phyloP scores from a whole-genome alignment of 257 asterid species.

The Linaria vulgaris region DNA sequence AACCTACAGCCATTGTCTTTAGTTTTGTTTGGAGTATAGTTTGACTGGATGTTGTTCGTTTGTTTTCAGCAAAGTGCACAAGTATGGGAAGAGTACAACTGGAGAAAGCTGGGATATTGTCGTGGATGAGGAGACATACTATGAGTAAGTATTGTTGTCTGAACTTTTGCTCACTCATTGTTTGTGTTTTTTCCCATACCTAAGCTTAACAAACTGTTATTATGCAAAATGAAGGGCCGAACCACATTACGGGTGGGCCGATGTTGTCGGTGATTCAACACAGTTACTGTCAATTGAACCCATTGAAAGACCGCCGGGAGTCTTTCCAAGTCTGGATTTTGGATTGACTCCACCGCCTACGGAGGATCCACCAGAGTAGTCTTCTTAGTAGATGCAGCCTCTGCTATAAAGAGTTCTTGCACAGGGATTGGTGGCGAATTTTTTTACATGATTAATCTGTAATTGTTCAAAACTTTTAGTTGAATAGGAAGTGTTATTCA shows the following conservation, averaged over 20 bases:
- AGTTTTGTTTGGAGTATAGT: background rate
- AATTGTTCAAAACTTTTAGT: background rate
- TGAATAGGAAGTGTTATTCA: background rate
- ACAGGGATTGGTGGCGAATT: no score
- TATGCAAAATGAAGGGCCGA: constrained; percentile 66
- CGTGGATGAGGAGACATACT: constrained; percentile 93
- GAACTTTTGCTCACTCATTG: background rate
- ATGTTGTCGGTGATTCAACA: constrained; percentile 94
- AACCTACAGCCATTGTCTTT: background rate
- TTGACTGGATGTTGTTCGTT: constrained; percentile 12
- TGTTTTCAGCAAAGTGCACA: constrained; percentile 89
- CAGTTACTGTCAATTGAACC: constrained; percentile 86
- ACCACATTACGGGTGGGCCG: constrained; percentile 99
- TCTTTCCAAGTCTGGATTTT: constrained; percentile 76
- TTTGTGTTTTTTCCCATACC: background rate
- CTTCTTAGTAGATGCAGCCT: background rate
- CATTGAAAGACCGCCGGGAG: constrained; percentile 88
- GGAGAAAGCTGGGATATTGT: constrained; percentile 99
- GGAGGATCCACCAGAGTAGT: constrained; percentile 12
- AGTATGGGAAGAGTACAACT: constrained; percentile 92
- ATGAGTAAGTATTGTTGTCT: constrained; percentile 57
- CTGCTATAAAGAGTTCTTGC: background rate
- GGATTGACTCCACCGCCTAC: constrained; percentile 38
- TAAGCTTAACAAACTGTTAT: background rate
- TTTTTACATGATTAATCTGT: background rate